Evolutionary conservation across 805 yeast species (phyloP).

Genomic region (Starmerella apicola): DNA sequence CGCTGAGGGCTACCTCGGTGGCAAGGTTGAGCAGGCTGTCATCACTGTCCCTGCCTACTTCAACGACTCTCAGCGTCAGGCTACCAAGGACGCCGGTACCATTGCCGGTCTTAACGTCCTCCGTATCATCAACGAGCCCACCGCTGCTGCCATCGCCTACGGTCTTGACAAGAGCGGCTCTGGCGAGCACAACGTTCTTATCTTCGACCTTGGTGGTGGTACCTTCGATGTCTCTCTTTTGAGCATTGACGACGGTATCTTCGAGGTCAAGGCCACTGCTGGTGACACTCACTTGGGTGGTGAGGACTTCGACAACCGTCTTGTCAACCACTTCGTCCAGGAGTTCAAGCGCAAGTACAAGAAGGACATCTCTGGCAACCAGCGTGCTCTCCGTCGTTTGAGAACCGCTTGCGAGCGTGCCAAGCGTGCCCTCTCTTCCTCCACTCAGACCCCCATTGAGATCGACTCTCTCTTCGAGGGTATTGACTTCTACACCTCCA

Average conservation of each 20-base stretch:
- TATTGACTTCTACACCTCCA: conserved; percentile 88
- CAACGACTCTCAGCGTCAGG: conserved; percentile 97
- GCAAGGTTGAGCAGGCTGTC: conserved; percentile 77
- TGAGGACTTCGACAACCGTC: conserved; percentile 96
- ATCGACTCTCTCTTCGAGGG: conserved; percentile 92
- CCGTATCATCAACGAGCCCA: conserved; percentile 93
- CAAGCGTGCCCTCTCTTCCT: conserved; percentile 93
- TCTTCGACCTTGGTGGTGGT: conserved; percentile 98
- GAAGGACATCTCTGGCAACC: conserved; percentile 85
- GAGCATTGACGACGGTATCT: conserved; percentile 90
- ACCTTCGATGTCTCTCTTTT: conserved; percentile 93
- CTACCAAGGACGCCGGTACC: conserved; percentile 94
- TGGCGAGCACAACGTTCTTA: conserved; percentile 76
- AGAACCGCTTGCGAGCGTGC: conserved; percentile 99
- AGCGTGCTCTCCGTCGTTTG: conserved; percentile 95
- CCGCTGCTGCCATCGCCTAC: conserved; percentile 98
- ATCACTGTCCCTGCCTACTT: conserved; percentile 95
- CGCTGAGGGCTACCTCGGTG: conserved; percentile 84
- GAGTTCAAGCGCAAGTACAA: conserved; percentile 98
- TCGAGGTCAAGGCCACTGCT: conserved; percentile 91
- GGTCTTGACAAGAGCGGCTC: conserved; percentile 62
- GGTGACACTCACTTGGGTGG: conserved; percentile 94
- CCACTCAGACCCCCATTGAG: conserved; percentile 90
- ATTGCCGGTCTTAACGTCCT: conserved; percentile 92
- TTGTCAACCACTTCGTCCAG: conserved; percentile 81